A percentile compares a stretch with the other conserved stretches of the same genome.
Evolutionary conservation across 2,329 filamentous ascomycete species (phyloP).

Genomic region (Graphilbum fragrans): DNA sequence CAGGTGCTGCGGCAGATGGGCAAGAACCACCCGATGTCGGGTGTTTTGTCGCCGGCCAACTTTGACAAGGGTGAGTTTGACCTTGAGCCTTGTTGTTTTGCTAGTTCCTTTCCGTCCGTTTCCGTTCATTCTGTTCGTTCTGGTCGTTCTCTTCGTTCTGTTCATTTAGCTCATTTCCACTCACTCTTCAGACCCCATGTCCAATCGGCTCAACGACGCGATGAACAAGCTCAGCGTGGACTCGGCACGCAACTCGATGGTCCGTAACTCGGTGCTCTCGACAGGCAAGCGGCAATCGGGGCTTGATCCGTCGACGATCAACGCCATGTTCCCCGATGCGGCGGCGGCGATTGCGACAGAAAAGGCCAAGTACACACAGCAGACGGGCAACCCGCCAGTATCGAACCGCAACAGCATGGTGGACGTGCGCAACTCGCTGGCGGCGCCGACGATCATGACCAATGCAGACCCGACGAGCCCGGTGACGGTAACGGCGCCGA

Average conservation of each 20-base stretch:
- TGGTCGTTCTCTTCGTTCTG: too few relatives aligned
- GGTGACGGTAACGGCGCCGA: slow-evolving; percentile 48
- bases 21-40: slow-evolving; percentile 94
- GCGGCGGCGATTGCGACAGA: slow-evolving; percentile 97
- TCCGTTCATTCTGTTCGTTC: background rate
- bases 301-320: slow-evolving; percentile 87
- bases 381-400: slow-evolving; percentile 77
- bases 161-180: too few relatives aligned
- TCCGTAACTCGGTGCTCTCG: slow-evolving; percentile 65
- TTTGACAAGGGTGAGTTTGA: slow-evolving; percentile 72
- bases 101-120: background rate
- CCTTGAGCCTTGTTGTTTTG: background rate
- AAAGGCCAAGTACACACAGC: slow-evolving; percentile 93
- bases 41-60: slow-evolving; percentile 84
- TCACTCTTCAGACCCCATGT: slow-evolving; percentile 70
- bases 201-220: slow-evolving; percentile 85
- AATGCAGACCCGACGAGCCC: slow-evolving; percentile 52
- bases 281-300: slow-evolving; percentile 84
- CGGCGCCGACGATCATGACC: slow-evolving; percentile 61
- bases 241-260: slow-evolving; percentile 74
- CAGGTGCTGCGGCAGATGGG: slow-evolving; percentile 98
- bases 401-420: slow-evolving; percentile 89
- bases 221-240: slow-evolving; percentile 93
- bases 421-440: slow-evolving; percentile 63
- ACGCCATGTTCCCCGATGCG: slow-evolving; percentile 97